phyloP scores from a whole-genome alignment of 192 early-diverging fungal species.

The Backusella mclennaniae region DNA sequence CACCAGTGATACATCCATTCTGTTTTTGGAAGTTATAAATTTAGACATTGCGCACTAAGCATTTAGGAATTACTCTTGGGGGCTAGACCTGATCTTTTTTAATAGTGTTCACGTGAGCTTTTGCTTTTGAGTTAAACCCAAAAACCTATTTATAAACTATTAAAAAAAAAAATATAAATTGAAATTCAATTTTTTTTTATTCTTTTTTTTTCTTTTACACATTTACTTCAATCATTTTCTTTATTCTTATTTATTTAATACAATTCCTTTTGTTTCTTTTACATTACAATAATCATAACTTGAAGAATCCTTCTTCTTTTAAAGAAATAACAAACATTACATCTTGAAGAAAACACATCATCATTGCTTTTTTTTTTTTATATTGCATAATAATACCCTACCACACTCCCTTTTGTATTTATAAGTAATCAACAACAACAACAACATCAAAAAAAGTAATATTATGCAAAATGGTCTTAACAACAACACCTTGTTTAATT shows the following conservation, averaged over 20 bases:
- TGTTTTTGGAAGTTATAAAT: constrained; percentile 4
- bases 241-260: not conserved
- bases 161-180: not conserved
- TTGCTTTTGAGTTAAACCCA: not conserved
- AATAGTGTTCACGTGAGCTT: not conserved
- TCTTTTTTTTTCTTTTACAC: not conserved
- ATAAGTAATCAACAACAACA: not conserved
- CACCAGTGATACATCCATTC: not conserved
- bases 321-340: not conserved
- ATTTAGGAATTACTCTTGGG: not conserved
- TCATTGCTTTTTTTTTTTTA: not conserved
- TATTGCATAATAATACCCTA: not conserved
- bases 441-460: not conserved
- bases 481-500: constrained; percentile 10
- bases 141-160: constrained; percentile 1
- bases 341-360: not conserved
- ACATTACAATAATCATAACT: not conserved
- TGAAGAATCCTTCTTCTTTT: not conserved
- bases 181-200: not conserved
- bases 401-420: not conserved
- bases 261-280: not conserved
- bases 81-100: not conserved
- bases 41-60: not conserved
- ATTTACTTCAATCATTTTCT: not conserved
- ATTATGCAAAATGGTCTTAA: constrained; percentile 5